phyloP scores from a whole-genome alignment of 768 basidiomycete genomes.

The Obba rivulosa region DNA sequence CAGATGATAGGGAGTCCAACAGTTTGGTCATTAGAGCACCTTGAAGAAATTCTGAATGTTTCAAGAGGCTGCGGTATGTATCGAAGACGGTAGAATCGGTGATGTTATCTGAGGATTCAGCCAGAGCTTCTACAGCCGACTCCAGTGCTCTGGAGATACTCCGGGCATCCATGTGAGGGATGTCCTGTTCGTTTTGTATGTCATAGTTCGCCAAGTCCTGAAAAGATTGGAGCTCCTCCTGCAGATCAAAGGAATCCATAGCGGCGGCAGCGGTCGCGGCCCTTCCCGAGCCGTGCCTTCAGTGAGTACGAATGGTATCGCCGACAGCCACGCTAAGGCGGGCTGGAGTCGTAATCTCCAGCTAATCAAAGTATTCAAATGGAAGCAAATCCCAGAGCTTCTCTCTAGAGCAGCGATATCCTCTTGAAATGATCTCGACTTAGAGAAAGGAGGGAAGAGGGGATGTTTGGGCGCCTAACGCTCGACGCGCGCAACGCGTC shows the following conservation, averaged over 20 bases:
- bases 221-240: slow-evolving; percentile 68
- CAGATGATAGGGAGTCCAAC: slow-evolving; percentile 81
- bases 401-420: no score
- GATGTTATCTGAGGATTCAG: slow-evolving; percentile 71
- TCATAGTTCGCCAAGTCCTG: slow-evolving; percentile 56
- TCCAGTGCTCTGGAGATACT: slow-evolving; percentile 46
- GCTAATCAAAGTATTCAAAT: no score
- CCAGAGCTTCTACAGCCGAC: slow-evolving; percentile 77
- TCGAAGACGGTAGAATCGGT: slow-evolving; percentile 68
- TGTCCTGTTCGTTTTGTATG: slow-evolving; percentile 66
- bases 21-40: slow-evolving; percentile 75
- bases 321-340: no score
- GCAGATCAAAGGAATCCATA: slow-evolving; percentile 58
- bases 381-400: no score
- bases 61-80: slow-evolving; percentile 76
- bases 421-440: no score
- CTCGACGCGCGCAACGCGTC: slow-evolving; percentile 6
- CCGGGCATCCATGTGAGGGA: slow-evolving; percentile 46
- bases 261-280: neutral
- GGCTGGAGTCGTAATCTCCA: no score
- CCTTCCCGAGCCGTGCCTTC: no score
- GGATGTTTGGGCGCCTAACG: neutral
- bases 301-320: no score
- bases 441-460: neutral
- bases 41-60: slow-evolving; percentile 59